phyloP scores from a whole-genome alignment of 805 yeast genomes.

The Candida nitratophila region DNA sequence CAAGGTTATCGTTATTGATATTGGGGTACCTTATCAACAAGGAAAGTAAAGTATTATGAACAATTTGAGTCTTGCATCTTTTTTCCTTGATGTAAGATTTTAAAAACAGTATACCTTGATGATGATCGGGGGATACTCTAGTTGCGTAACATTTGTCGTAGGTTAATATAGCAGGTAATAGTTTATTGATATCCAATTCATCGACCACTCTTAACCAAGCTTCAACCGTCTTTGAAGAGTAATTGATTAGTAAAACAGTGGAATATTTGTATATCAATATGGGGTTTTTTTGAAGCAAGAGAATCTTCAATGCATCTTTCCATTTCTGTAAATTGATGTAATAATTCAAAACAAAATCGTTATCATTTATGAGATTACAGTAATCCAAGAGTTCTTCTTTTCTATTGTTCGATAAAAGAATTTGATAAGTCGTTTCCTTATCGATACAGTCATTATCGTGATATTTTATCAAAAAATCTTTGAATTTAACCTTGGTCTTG shows the following conservation, averaged over 20 bases:
- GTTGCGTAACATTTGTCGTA: conserved; percentile 42
- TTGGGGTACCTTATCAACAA: conserved; percentile 48
- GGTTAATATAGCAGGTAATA: conserved; percentile 70
- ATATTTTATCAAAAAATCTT: conserved; percentile 43
- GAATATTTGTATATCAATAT: conserved; percentile 58
- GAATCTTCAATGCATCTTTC: conserved; percentile 58
- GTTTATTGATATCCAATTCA: conserved; percentile 48
- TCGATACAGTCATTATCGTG: conserved; percentile 46
- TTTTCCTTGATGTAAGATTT: conserved; percentile 43
- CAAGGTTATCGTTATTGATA: conserved; percentile 36
- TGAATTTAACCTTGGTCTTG: conserved; percentile 26
- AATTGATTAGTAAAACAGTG: conserved; percentile 57
- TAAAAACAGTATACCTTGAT: conserved; percentile 63
- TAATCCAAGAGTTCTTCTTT: conserved; percentile 55
- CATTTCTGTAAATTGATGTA: conserved; percentile 68
- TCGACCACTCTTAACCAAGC: conserved; percentile 63
- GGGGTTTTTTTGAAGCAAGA: conserved; percentile 41
- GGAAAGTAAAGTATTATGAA: conserved; percentile 68
- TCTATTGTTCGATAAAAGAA: conserved; percentile 60
- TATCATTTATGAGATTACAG: conserved; percentile 64
- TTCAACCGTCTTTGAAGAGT: conserved; percentile 64
- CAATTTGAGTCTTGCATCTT: conserved; percentile 33
- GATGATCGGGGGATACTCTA: conserved; percentile 35
- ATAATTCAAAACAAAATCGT: conserved; percentile 58
- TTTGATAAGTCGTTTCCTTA: conserved; percentile 60